Base-by-base conservation (phyloP, 345 rosid genomes). In the Psidium friedrichsthalianum region DNA sequence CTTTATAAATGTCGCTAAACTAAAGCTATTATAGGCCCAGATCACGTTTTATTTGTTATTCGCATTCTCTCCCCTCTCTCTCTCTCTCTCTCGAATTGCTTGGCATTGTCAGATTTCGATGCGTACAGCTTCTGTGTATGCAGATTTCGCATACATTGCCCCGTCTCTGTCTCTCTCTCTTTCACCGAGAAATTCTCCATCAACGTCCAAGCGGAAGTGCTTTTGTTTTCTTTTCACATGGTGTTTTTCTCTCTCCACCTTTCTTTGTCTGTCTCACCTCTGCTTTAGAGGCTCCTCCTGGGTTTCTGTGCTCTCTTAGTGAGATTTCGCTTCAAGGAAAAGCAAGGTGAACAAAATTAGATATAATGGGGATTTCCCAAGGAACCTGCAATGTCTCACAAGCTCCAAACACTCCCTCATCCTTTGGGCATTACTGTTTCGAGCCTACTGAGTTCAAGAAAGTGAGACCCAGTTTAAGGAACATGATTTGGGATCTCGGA, bases 401-500 rank as follows among this genome's bases (percentile, higher is more conserved):
- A 36, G 85, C 88, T 86, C 87, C 81, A 9, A 83, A 74, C 76
- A 10, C 83, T 36, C 24, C 84, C 51, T 82, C 87, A 8, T 10
- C 89, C 32, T 20, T 82, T 87, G 18, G 85, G 61, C 92, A 88
- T 86, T 82, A 56, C 52, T 61, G 32, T 56, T 82, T 89, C 81
- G 90, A 86, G 85, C 82, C 86, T 82, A 86, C 88, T 88, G 92
- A 86, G 49, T 84, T 82, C 36, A 91, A 92, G 74, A 61, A 61
- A 85, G 80, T 88, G 85, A 93, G 87, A 86, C 84, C 88, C 80
- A 76, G 81, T 69, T 85, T 90, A 88, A 90, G 64, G 85, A 93
- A 89, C 80, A 93, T 95, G 94, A 25, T 92, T 84, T 86, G 90
- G 94, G 91, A 91, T 61, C 86, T 94, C 55, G 96, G 97, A 82